These are phyloP conservation scores for Globisporangium spiculum DNA, from an alignment of 352 stramenopile genomes.

Conservation along the genomic window DNA sequence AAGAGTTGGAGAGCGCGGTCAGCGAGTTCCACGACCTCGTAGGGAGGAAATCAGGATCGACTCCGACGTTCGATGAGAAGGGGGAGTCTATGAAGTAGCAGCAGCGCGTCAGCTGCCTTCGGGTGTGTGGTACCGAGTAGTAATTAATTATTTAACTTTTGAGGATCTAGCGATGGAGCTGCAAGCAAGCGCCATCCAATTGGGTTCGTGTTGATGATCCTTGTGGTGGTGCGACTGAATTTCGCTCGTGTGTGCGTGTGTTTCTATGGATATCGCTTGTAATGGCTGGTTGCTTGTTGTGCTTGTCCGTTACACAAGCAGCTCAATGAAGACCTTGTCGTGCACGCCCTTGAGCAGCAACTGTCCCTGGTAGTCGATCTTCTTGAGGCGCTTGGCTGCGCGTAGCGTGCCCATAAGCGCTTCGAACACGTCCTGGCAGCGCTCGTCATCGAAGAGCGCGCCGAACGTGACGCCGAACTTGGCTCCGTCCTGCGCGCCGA, in stretches of 20 bases:
- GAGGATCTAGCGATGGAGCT: neutral
- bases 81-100: neutral
- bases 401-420: slow-evolving; percentile 83
- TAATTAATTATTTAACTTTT: slow-evolving; percentile 17
- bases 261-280: slow-evolving; percentile 3
- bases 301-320: slow-evolving; percentile 33
- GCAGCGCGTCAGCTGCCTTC: neutral
- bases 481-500: slow-evolving; percentile 46
- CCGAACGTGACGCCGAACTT: slow-evolving; percentile 73
- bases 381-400: slow-evolving; percentile 66
- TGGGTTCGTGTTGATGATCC: neutral
- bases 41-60: neutral
- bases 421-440: slow-evolving; percentile 75
- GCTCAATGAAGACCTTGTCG: slow-evolving; percentile 75
- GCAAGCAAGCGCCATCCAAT: neutral
- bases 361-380: slow-evolving; percentile 80
- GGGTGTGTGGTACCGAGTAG: neutral
- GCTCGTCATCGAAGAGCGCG: slow-evolving; percentile 80
- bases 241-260: neutral
- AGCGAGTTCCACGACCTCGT: slow-evolving; percentile 60
- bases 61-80: neutral
- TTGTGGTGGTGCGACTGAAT: neutral
- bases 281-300: neutral
- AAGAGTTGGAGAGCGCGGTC: slow-evolving; percentile 51
- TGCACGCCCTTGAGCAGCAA: slow-evolving; percentile 80